Base-by-base conservation (phyloP, 192 early-diverging fungal species). In the Paraglomus occultum region DNA sequence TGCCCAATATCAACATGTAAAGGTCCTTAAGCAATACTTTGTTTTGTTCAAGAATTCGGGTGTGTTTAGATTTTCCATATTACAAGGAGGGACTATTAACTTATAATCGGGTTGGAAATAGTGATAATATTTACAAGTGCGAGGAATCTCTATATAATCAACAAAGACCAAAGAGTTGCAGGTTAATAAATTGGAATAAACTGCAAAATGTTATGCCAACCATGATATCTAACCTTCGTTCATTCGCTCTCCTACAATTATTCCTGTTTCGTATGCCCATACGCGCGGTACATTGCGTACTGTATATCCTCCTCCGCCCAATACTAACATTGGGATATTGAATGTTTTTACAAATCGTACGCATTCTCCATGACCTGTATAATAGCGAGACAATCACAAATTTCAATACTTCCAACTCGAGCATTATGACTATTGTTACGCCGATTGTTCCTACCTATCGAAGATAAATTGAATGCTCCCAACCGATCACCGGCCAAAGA, bases 271-370 rank as follows among this genome's bases (percentile, higher is more conserved):
- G 76, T 96, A 98, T 7, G 93, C 89, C 96, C 95, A 97, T 23
- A 89, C 88, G 6, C 96, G 86, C 42, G 94, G 90, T 4, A 97
- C 95, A 76, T 98, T 96, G 22, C 95, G 85, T 75, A 97, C 94
- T 0, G 97, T 99, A 73, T 99, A 99, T 11, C 97, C 97, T 18
- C 97, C 97, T 18, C 97, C 97, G 23, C 97, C 97, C 1, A 98
- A 80, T 42, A 97, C 89, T 22, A 99, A 74, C 81, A 96, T 84
- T 23, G 97, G 97, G 17, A 99, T 74, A 58, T 93, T 90, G 76
- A 97, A 94, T 8, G 77, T 83, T 55, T 94, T 95, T 70, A 98
- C 90, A 82, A 93, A 98, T 54, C 86, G 85, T 6, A 98, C 94
- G 73, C 97, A 99, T 63, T 88, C 87, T 20, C 93, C 97, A 64